phyloP scores from a whole-genome alignment of 805 yeast species.

The Starmerella sp. region DNA sequence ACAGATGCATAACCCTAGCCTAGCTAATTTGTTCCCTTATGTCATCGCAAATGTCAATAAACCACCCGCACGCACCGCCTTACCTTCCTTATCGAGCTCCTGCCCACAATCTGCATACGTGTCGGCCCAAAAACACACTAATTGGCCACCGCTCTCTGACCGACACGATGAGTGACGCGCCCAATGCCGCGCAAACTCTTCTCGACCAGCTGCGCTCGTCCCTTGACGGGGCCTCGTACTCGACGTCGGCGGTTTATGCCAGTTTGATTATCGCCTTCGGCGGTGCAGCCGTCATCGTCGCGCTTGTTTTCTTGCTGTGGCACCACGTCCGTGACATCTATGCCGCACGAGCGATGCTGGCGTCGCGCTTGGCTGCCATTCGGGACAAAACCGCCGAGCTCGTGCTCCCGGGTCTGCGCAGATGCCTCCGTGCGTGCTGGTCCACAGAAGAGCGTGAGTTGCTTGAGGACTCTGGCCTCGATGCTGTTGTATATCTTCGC shows the following conservation, averaged over 20 bases:
- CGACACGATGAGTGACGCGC: neutral
- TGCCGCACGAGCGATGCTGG: slow-evolving; percentile 25
- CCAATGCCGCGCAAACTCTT: slow-evolving; percentile 13
- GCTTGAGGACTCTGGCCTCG: slow-evolving; percentile 28
- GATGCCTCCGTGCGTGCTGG: slow-evolving; percentile 24
- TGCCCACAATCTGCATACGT: neutral
- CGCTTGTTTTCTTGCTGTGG: slow-evolving; percentile 26
- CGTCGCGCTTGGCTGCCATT: neutral
- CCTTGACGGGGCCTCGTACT: slow-evolving; percentile 22
- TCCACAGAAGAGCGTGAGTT: slow-evolving; percentile 22
- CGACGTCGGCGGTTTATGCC: slow-evolving; percentile 30
- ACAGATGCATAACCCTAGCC: neutral
- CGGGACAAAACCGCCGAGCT: neutral
- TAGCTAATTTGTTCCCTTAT: neutral
- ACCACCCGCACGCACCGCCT: neutral
- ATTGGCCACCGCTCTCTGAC: neutral
- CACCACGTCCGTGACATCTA: slow-evolving; percentile 27
- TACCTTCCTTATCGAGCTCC: neutral
- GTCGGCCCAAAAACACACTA: neutral
- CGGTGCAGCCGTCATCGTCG: slow-evolving; percentile 24
- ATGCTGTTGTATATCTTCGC: slow-evolving; percentile 28
- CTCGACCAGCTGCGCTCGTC: slow-evolving; percentile 23
- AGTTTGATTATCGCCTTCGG: slow-evolving; percentile 30
- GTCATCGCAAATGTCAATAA: neutral
- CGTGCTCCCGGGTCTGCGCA: slow-evolving; percentile 13